Conservation (phyloP, 1,284 basidiomycete genomes). For the Melampsora americana region DNA sequence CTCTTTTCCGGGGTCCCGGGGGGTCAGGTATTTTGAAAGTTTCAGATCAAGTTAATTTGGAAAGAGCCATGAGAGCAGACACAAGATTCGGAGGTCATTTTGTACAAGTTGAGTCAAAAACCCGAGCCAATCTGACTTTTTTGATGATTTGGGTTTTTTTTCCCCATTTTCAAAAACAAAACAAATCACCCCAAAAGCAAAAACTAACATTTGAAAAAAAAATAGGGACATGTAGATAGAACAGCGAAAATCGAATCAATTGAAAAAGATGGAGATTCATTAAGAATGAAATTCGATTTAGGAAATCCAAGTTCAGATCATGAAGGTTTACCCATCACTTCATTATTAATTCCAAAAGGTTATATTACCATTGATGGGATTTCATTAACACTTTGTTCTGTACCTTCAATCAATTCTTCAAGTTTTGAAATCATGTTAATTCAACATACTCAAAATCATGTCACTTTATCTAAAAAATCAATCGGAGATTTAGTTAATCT, state of each 20-base stretch:
- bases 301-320: constrained; percentile 62
- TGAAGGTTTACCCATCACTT: constrained; percentile 58
- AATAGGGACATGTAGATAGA: constrained; percentile 84
- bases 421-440: constrained; percentile 92
- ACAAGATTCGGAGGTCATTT: constrained; percentile 94
- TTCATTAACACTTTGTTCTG: constrained; percentile 78
- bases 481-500: constrained; percentile 83
- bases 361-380: constrained; percentile 93
- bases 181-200: too few species aligned
- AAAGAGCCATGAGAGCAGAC: constrained; percentile 90
- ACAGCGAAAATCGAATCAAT: constrained; percentile 72
- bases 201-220: too few species aligned
- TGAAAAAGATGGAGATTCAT: constrained; percentile 76
- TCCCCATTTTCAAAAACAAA: constrained; percentile 46
- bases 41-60: constrained; percentile 82
- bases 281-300: constrained; percentile 72
- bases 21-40: constrained; percentile 70
- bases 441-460: constrained; percentile 83
- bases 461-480: constrained; percentile 73
- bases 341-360: constrained; percentile 92
- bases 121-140: not conserved
- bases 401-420: constrained; percentile 60
- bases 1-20: not conserved
- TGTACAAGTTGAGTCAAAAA: constrained; percentile 69
- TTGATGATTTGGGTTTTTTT: too few species aligned